Conservation (phyloP, 2,329 filamentous ascomycete genomes). For the Hansfordia pulvinata region DNA sequence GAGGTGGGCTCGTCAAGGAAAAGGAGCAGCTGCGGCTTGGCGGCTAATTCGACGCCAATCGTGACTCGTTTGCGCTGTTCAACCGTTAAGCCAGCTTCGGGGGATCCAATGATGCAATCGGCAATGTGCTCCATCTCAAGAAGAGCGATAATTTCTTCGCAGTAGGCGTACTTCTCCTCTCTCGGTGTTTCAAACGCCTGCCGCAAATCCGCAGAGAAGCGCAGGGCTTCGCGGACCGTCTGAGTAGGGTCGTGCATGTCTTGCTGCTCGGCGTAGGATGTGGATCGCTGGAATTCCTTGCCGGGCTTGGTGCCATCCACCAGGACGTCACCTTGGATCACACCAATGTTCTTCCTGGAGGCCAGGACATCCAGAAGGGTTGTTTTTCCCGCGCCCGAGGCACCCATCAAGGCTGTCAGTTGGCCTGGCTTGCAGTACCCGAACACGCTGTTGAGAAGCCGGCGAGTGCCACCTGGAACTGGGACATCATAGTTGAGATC, state of each 20-base stretch:
- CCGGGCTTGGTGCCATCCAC: conserved; percentile 43
- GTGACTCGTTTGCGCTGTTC: conserved; percentile 66
- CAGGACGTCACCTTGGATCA: conserved; percentile 41
- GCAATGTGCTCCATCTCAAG: conserved; percentile 45
- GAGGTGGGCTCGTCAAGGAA: conserved; percentile 73
- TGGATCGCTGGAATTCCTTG: conserved; percentile 46
- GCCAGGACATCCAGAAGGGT: conserved; percentile 69
- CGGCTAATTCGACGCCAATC: conserved; percentile 80
- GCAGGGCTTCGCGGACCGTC: conserved; percentile 49
- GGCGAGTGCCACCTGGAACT: conserved; percentile 38
- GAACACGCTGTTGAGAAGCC: conserved; percentile 39
- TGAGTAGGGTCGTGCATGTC: conserved; percentile 49
- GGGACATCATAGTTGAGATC: conserved; percentile 67
- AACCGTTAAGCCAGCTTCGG: conserved; percentile 57
- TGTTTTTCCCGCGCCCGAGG: conserved; percentile 78
- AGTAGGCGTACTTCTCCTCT: conserved; percentile 42
- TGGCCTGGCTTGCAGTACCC: conserved; percentile 68
- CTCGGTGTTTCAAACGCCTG: conserved; percentile 39
- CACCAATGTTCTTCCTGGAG: conserved; percentile 45
- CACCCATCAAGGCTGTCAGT: conserved; percentile 70
- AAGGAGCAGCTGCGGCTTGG: conserved; percentile 63
- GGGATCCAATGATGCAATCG: conserved; percentile 42
- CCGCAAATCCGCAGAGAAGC: conserved; percentile 48
- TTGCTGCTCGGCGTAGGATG: conserved; percentile 48
- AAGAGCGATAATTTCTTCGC: conserved; percentile 46